Evolutionary conservation across 768 basidiomycete genomes (phyloP).

Genomic region (Rhizopogon vesiculosus): DNA sequence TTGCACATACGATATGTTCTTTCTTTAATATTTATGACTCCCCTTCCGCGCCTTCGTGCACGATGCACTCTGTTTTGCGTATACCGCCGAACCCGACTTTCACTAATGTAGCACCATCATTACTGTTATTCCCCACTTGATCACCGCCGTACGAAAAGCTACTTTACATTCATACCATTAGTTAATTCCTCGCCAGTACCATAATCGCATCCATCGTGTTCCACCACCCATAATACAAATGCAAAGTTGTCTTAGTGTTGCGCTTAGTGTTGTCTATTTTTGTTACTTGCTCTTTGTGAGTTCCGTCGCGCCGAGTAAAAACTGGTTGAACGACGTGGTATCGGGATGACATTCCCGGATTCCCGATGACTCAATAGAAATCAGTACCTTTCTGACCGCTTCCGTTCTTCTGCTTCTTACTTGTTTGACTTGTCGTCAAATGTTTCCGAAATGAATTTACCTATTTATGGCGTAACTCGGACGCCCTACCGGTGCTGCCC

Average conservation of each 20-base stretch:
- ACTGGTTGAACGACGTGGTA: no score
- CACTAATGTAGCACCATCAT: slow-evolving; percentile 15
- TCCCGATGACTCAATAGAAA: no score
- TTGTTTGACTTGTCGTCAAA: no score
- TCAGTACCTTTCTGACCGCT: no score
- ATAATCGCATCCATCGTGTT: not conserved
- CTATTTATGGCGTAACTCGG: no score
- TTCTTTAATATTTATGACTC: slow-evolving; percentile 9
- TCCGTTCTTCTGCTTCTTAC: no score
- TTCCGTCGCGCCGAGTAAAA: no score
- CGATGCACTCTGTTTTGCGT: slow-evolving; percentile 2
- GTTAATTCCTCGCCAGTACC: not conserved
- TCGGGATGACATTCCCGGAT: no score
- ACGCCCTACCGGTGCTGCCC: no score
- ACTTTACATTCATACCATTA: not conserved
- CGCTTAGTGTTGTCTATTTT: not conserved
- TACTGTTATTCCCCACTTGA: not conserved
- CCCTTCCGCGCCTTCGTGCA: not conserved
- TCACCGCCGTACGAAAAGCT: not conserved
- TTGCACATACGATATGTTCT: slow-evolving; percentile 8
- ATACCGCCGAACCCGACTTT: not conserved
- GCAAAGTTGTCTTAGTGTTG: no score
- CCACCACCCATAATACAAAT: not conserved
- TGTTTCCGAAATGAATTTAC: no score
- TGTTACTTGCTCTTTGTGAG: no score